Evolutionary conservation across 306 rosid species (phyloP).

Genomic region (Malus asiatica): DNA sequence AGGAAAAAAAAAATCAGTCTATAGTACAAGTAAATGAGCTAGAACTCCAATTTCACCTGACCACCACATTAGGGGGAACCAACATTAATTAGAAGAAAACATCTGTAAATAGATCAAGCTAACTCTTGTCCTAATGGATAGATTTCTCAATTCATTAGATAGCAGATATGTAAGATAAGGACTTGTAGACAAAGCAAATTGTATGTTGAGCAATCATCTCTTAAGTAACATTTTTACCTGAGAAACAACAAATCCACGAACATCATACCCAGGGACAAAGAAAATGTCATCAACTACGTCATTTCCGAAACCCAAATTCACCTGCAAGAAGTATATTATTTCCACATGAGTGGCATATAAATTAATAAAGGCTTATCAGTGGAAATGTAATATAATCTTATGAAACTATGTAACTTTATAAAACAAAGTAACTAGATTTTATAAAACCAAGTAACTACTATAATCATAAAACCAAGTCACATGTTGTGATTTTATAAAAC

Average conservation of each 20-base stretch:
- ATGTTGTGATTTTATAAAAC: not conserved
- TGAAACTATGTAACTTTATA: not conserved
- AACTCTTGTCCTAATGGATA: not conserved
- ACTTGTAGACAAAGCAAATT: not conserved
- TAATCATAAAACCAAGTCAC: not conserved
- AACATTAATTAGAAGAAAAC: not conserved
- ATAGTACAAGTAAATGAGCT: not conserved
- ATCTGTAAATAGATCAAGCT: not conserved
- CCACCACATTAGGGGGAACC: not conserved
- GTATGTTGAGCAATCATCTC: not conserved
- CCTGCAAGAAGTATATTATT: slow-evolving; percentile 47
- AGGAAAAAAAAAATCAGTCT: slow-evolving; percentile 5
- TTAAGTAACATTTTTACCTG: slow-evolving; percentile 57
- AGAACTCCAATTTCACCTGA: not conserved
- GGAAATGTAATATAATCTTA: not conserved
- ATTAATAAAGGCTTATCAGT: slow-evolving; percentile 11
- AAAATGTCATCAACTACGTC: slow-evolving; percentile 53
- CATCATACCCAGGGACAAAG: slow-evolving; percentile 76
- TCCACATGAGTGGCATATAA: slow-evolving; percentile 14
- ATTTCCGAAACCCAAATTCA: slow-evolving; percentile 84
- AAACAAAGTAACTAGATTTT: not conserved
- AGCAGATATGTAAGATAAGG: not conserved
- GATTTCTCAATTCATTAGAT: not conserved
- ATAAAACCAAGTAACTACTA: not conserved
- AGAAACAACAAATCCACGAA: slow-evolving; percentile 82